Evolutionary conservation across 1,284 basidiomycete species (phyloP), one percentile per base, ranked within the genome.

Genomic region (Malassezia globosa): DNA sequence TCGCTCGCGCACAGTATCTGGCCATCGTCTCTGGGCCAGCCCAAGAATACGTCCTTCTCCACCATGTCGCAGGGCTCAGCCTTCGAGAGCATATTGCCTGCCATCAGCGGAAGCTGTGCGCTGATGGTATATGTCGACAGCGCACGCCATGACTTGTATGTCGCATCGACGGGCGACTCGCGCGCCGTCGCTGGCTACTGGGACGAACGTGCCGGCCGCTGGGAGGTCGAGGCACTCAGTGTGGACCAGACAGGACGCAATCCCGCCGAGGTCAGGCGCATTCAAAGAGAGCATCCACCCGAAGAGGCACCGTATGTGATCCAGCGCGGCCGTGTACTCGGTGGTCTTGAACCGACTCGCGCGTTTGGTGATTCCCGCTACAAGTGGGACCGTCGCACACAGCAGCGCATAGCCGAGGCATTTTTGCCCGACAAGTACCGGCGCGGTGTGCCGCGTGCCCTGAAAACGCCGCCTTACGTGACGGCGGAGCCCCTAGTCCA

Each of bases 211-310:
- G 73, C 60, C 0, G 60, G 69, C 26, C 74, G 75, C 51, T 96
- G 90, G 90, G 79, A 82, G 45, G 84, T 89, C 18, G 89, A 95
- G 69, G 85, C 87, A 18, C 77, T 99, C 51, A 86, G 81, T 27
- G 85, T 94, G 67, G 94, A 97, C 70, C 90, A 96, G 76, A 96
- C 89, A 8, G 92, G 88, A 23, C 80, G 86, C 53, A 96, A 92
- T 69, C 81, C 80, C 10, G 82, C 80, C 48, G 92, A 99, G 73
- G 73, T 77, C n/a, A 62, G 60, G 37, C 54, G 94, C 50, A 81
- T 99, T 59, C 82, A 81, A 60, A 80, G 80, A 4, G 90, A 97
- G 72, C 94, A 99, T 37, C 70, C 70, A 2, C 67, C 76, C 34
- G 80, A 81, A 23, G 90, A 97, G 73, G 78, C 80, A 25, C 78